These are phyloP conservation scores for Cytospora mali DNA, from an alignment of 2,329 filamentous ascomycete species.

Conservation along the genomic window DNA sequence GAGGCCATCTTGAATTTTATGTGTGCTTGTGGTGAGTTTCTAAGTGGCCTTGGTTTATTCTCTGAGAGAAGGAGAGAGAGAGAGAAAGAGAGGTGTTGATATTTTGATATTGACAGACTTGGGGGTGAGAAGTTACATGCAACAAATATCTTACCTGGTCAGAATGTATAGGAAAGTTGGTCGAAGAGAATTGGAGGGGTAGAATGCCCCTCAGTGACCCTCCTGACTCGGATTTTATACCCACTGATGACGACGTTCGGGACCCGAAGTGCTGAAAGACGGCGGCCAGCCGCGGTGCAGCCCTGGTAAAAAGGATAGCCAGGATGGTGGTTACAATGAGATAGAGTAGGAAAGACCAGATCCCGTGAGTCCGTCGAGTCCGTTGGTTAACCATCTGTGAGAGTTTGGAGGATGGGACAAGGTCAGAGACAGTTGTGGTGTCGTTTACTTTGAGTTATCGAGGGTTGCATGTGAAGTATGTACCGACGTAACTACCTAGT, in stretches of 20 bases:
- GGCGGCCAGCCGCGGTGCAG: slow-evolving; percentile 29
- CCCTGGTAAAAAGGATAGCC: slow-evolving; percentile 30
- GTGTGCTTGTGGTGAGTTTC: slow-evolving; percentile 18
- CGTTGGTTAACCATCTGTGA: slow-evolving; percentile 17
- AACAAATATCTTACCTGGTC: slow-evolving; percentile 17
- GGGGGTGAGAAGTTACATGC: not conserved
- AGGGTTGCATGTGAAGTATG: not conserved
- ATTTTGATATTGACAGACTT: not conserved
- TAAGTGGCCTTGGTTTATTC: slow-evolving; percentile 28
- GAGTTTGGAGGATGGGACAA: not conserved
- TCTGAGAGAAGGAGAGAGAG: no score
- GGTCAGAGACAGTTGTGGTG: not conserved
- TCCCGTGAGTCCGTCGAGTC: slow-evolving; percentile 17
- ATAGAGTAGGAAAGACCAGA: slow-evolving; percentile 21
- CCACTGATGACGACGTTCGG: slow-evolving; percentile 29
- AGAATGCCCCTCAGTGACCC: slow-evolving; percentile 27
- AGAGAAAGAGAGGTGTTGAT: not conserved
- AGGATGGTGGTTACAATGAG: slow-evolving; percentile 30
- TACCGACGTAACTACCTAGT: no score
- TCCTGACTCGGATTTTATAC: slow-evolving; percentile 25
- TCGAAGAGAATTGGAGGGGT: slow-evolving; percentile 25
- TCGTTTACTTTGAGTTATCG: not conserved
- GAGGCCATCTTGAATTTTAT: slow-evolving; percentile 58
- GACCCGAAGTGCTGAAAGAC: slow-evolving; percentile 27
- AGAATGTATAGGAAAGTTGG: slow-evolving; percentile 6